A percentile compares a stretch with the other conserved stretches of the same genome.
These are phyloP conservation scores for Chenopodium berlandieri DNA, from an alignment of 148 eudicot genomes.

Conservation along the genomic window DNA sequence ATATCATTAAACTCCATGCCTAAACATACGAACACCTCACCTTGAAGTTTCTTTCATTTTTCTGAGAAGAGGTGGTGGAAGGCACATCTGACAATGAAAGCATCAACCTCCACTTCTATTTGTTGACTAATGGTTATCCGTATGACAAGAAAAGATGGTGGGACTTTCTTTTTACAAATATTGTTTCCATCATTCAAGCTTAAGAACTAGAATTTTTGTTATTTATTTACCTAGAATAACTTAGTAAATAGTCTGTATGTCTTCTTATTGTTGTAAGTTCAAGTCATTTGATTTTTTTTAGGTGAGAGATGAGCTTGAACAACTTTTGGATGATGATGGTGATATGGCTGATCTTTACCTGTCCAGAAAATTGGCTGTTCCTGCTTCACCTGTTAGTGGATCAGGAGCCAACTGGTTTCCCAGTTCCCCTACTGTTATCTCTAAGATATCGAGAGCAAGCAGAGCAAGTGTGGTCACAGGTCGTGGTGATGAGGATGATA, in stretches of 20 bases:
- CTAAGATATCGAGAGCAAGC: slow-evolving; percentile 64
- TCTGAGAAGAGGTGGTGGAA: too few relatives aligned
- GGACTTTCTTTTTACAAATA: background rate
- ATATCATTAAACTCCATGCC: too few relatives aligned
- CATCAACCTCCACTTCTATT: too few relatives aligned
- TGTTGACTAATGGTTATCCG: too few relatives aligned
- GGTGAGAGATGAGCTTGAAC: slow-evolving; percentile 86
- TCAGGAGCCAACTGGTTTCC: slow-evolving; percentile 45
- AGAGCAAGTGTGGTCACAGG: slow-evolving; percentile 55
- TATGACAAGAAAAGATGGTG: background rate
- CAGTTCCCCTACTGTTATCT: slow-evolving; percentile 56
- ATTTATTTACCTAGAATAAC: background rate
- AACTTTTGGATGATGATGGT: slow-evolving; percentile 71
- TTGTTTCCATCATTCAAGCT: background rate
- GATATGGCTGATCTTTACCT: slow-evolving; percentile 83
- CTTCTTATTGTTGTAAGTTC: background rate
- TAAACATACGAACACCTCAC: too few relatives aligned
- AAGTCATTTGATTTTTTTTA: slow-evolving; percentile 19
- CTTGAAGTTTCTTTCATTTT: too few relatives aligned
- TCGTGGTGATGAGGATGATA: slow-evolving; percentile 70
- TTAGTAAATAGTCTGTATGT: background rate
- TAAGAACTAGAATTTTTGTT: background rate
- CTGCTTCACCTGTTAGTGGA: slow-evolving; percentile 60
- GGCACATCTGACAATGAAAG: too few relatives aligned
- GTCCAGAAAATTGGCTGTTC: slow-evolving; percentile 52